These are phyloP conservation scores for Tricholoma matsutake DNA, from an alignment of 768 basidiomycete genomes.

Conservation along the genomic window DNA sequence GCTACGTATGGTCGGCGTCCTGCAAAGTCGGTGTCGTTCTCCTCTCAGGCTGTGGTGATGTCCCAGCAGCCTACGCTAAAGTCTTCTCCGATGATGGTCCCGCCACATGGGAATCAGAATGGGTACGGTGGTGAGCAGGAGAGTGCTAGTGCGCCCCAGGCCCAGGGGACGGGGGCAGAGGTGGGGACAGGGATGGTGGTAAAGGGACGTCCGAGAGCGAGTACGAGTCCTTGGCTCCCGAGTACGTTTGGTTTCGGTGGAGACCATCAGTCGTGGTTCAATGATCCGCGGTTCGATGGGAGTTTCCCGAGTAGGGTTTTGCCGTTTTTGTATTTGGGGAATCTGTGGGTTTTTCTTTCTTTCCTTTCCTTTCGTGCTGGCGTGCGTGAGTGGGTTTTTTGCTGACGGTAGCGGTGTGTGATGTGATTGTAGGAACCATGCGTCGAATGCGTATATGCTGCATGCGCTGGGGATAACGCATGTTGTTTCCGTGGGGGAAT, in stretches of 20 bases:
- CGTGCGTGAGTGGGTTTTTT: slow-evolving; percentile 1
- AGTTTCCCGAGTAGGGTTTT: slow-evolving; percentile 93
- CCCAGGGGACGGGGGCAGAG: not conserved
- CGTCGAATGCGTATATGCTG: slow-evolving; percentile 92
- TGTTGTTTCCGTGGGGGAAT: slow-evolving; percentile 96
- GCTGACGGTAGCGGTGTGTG: slow-evolving; percentile 2
- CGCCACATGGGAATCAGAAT: slow-evolving; percentile 13
- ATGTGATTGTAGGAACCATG: slow-evolving; percentile 72
- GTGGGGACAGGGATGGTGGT: slow-evolving; percentile 10
- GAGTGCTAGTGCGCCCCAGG: not conserved
- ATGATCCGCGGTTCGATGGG: slow-evolving; percentile 89
- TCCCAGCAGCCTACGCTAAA: not conserved
- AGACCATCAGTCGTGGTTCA: slow-evolving; percentile 92
- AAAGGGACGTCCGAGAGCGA: slow-evolving; percentile 62
- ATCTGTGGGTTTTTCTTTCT: slow-evolving; percentile 61
- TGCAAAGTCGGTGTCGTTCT: slow-evolving; percentile 50
- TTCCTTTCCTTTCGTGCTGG: slow-evolving; percentile 4
- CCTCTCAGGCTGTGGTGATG: slow-evolving; percentile 1
- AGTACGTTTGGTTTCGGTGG: slow-evolving; percentile 53
- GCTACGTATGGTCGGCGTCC: slow-evolving; percentile 36
- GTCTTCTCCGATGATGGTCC: slow-evolving; percentile 25
- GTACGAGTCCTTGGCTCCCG: slow-evolving; percentile 64
- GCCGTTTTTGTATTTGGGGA: slow-evolving; percentile 92
- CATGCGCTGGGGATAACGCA: slow-evolving; percentile 95
- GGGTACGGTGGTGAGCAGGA: not conserved